Evolutionary conservation across 2,329 filamentous ascomycete genomes (phyloP).

Genomic region (Exophiala bonariae): DNA sequence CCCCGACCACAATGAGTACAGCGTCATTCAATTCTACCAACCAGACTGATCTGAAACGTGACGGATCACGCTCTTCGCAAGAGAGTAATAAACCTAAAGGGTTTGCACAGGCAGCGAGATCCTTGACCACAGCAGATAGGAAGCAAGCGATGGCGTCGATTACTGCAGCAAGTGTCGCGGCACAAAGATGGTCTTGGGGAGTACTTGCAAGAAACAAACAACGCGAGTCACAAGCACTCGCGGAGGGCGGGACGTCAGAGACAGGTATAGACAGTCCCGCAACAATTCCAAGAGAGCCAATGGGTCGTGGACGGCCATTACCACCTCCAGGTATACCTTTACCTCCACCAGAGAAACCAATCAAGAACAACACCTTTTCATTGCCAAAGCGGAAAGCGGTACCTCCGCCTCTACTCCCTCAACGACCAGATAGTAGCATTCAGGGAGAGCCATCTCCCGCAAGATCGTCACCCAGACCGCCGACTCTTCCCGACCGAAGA

Average conservation of each 20-base stretch:
- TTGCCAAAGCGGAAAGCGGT: conserved; percentile 67
- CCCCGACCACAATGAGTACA: conserved; percentile 24
- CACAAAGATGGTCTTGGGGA: conserved; percentile 61
- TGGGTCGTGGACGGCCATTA: conserved; percentile 78
- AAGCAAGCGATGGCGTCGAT: conserved; percentile 44
- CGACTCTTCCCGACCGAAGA: conserved; percentile 46
- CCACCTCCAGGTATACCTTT: conserved; percentile 79
- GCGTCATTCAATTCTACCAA: conserved; percentile 17
- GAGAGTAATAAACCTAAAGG: conserved; percentile 12
- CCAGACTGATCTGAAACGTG: conserved; percentile 21
- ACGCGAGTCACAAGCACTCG: conserved; percentile 35
- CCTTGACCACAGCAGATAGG: conserved; percentile 35
- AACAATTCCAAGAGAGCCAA: conserved; percentile 62
- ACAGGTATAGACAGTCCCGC: conserved; percentile 26
- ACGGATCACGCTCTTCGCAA: conserved; percentile 14
- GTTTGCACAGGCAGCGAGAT: conserved; percentile 23
- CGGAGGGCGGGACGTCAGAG: conserved; percentile 40
- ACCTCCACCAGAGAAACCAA: conserved; percentile 64
- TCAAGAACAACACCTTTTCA: conserved; percentile 55
- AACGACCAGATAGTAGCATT: conserved; percentile 30
- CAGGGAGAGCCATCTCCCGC: conserved; percentile 13
- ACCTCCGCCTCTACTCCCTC: conserved; percentile 39
- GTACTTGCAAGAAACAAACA: conserved; percentile 43
- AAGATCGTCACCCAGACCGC: conserved; percentile 29
- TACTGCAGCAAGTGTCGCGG: conserved; percentile 54